Evolutionary conservation across 1,139 yeast species (phyloP), one percentile per base, ranked within the genome.

Genomic region (Fermentozyma sake): DNA sequence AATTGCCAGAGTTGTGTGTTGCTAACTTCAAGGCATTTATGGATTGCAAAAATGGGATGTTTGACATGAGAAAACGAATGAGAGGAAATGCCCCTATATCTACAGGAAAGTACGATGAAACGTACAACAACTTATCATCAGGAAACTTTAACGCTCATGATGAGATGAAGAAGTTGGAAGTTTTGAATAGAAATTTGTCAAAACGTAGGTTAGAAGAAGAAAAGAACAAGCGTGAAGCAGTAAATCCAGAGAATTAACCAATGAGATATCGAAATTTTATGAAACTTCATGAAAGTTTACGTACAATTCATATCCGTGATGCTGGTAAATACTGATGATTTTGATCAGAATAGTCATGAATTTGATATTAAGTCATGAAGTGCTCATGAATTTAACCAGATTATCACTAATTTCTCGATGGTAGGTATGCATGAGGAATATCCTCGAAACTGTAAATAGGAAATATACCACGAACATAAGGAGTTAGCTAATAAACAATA

Each of bases 1-100:
- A 83, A 26, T 62, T 91, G 18, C 98, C 98, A 1, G 95, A 85
- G 50, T 70, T 87, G 29, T 91, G 98, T 48, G 71, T 79, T 27
- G 87, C 93, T 16, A 86, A 85, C 44, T 75, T 89, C 62, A 70
- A 76, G 42, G 83, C 95, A 8, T 91, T 85, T 49, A 65, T 87
- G 68, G 95, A 89, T 37, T 91, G 97, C 60, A 83, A 80, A 38
- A 71, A 76, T 45, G 95, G 95, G 10, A 74, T 76, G 47, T 79
- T 84, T 34, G 96, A 87, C 48, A 86, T 86, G 94, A 61, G 91
- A 5, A 89, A 87, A 53, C 72, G 98, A 42, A 84, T 91, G 64
- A 71, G 85, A 50, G 98, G 98, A 6, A 91, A 91, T 48, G 98
- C 94, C 1, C 89, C 97, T 0, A 58, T 85, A 26, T 85, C 96